A percentile compares a stretch with the other conserved stretches of the same genome.
Conservation (phyloP, 352 stramenopile genomes). For the Pythium dissotocum region DNA sequence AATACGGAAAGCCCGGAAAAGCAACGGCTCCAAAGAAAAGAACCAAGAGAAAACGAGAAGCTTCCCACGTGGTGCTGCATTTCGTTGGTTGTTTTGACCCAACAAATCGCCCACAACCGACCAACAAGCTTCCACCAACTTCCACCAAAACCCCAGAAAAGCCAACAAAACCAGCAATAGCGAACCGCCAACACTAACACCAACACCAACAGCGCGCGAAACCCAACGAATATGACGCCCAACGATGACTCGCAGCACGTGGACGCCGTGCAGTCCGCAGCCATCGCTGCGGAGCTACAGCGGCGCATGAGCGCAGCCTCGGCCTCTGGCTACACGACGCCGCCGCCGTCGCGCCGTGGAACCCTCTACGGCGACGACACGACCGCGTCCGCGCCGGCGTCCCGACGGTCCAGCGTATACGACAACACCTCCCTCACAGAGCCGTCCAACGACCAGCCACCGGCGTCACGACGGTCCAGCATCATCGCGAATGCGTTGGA, state of each 20-base stretch:
- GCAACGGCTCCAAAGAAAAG: constrained; percentile 25
- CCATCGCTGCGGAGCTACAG: background rate
- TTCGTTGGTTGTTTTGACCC: background rate
- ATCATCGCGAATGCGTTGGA: background rate
- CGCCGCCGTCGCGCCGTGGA: constrained; percentile 1
- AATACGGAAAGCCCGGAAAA: constrained; percentile 4
- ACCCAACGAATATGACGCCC: background rate
- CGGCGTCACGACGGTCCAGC: background rate
- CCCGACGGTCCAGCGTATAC: background rate
- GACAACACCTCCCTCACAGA: background rate
- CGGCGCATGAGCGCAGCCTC: background rate
- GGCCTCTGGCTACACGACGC: background rate
- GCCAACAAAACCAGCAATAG: background rate
- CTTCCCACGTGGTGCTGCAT: background rate
- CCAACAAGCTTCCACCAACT: background rate
- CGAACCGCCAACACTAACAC: background rate
- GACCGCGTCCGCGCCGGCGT: background rate
- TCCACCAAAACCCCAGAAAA: constrained; percentile 4
- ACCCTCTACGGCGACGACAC: constrained; percentile 2
- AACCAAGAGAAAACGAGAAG: constrained; percentile 12
- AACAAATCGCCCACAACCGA: background rate
- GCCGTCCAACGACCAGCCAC: background rate
- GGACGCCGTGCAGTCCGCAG: background rate
- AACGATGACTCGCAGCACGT: background rate
- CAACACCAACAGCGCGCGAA: background rate